phyloP scores from a whole-genome alignment of 1,139 yeast genomes.

The Citeromyces hawaiiensis region DNA sequence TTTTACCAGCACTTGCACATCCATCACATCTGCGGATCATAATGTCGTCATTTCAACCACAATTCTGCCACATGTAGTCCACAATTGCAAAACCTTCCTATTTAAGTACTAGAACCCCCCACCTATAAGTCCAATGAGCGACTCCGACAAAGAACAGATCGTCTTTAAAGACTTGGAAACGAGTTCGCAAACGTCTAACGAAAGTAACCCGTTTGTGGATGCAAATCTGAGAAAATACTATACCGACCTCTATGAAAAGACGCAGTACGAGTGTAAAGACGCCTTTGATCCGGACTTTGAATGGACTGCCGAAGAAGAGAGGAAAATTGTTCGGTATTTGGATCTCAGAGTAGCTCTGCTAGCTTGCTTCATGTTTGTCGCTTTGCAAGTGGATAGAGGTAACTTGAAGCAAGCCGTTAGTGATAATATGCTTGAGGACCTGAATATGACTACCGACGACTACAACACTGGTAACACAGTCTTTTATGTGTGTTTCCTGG shows the following conservation, averaged over 20 bases:
- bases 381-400: slow-evolving; percentile 36
- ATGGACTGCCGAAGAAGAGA: slow-evolving; percentile 33
- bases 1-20: too few relatives aligned
- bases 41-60: too few relatives aligned
- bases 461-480: slow-evolving; percentile 36
- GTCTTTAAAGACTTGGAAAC: neutral
- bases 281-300: slow-evolving; percentile 24
- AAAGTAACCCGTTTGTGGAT: slow-evolving; percentile 14
- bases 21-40: too few relatives aligned
- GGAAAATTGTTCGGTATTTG: slow-evolving; percentile 23
- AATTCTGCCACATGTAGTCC: too few relatives aligned
- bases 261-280: slow-evolving; percentile 25
- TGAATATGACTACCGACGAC: slow-evolving; percentile 28
- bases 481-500: slow-evolving; percentile 27
- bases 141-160: neutral
- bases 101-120: too few relatives aligned
- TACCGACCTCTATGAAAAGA: slow-evolving; percentile 20
- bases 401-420: slow-evolving; percentile 37
- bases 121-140: slow-evolving; percentile 8
- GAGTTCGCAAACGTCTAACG: neutral
- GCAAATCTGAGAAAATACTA: slow-evolving; percentile 26
- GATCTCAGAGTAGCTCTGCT: slow-evolving; percentile 31
- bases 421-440: slow-evolving; percentile 30
- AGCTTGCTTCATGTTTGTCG: slow-evolving; percentile 37
- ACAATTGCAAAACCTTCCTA: too few relatives aligned